phyloP scores from a whole-genome alignment of 257 asterid species.

The Salvia miltiorrhiza region DNA sequence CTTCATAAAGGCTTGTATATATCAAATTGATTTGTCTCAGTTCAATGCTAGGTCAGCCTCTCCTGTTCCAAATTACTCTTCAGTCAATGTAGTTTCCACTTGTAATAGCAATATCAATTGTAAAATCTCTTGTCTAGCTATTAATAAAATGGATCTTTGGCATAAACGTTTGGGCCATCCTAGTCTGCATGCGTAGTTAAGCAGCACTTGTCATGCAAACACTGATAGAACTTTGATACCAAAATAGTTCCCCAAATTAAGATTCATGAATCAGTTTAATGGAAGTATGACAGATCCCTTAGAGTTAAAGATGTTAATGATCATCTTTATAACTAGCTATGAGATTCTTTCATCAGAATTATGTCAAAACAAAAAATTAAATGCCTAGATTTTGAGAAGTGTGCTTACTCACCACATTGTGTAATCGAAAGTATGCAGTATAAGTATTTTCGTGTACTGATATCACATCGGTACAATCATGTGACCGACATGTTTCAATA shows the following conservation, averaged over 20 bases:
- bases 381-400: not conserved
- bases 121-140: too few species aligned
- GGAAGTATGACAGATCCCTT: slow-evolving; percentile 60
- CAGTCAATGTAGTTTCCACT: too few species aligned
- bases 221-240: not conserved
- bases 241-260: not conserved
- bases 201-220: not conserved
- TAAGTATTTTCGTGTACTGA: slow-evolving; percentile 79
- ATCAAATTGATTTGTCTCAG: too few species aligned
- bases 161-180: too few species aligned
- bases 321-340: slow-evolving; percentile 76
- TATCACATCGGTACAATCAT: slow-evolving; percentile 89
- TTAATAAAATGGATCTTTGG: too few species aligned
- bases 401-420: slow-evolving; percentile 77
- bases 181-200: not conserved
- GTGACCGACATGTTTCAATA: slow-evolving; percentile 80
- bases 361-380: slow-evolving; percentile 9
- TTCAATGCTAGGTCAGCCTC: too few species aligned
- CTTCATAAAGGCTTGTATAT: too few species aligned
- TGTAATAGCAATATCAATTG: too few species aligned
- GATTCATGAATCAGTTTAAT: not conserved
- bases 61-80: too few species aligned
- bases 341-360: slow-evolving; percentile 14
- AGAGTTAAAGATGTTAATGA: slow-evolving; percentile 66
- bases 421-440: slow-evolving; percentile 90